Evolutionary conservation across 2,329 filamentous ascomycete species (phyloP), one percentile per base, ranked within the genome.

Genomic region (Claviceps fusiformis): DNA sequence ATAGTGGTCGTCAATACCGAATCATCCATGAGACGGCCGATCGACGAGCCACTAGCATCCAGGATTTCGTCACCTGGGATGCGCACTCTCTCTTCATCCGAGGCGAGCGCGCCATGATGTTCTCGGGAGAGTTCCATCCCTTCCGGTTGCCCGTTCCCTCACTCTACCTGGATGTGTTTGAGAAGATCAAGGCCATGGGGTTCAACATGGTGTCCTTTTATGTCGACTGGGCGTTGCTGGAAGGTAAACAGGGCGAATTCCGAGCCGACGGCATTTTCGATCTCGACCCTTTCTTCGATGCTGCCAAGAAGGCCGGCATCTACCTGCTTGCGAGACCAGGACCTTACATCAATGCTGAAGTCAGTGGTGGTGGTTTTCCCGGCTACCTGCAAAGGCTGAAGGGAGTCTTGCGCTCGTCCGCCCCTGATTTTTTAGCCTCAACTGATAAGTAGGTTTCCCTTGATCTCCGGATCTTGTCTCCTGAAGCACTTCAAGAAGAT

Each of bases 191-290:
- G 67, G 84, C 87, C 0, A 70, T 90, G 1, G 89, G 89, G 0
- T 91, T 89, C 70, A 92, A 87, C 62, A 79, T 81, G 48, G 85
- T 91, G 1, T 89, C 86, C 0, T 89, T 91, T 67, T 92, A 92
- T 63, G 75, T 84, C 7, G 79, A 90, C 62, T 95, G 87, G 89
- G 86, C 85, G 3, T 71, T 92, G 2, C 67, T 89, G 0, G 88
- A 93, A 65, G 87, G 86, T 2, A 83, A 85, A 57, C 82, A 75
- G 0, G 88, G 86, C 1, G 73, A 81, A 3, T 90, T 89, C 62
- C 74, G 73, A 9, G 84, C 82, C 1, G 81, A 88, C 2, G 88
- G 87, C 0, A 75, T 90, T 17, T 88, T 91, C 62, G 82, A 79
- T 15, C 73, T 87, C 4, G 78, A 88, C 59, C 82, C 83, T 0